Conservation (phyloP, 106 monocot species). For the Allium sativum region DNA sequence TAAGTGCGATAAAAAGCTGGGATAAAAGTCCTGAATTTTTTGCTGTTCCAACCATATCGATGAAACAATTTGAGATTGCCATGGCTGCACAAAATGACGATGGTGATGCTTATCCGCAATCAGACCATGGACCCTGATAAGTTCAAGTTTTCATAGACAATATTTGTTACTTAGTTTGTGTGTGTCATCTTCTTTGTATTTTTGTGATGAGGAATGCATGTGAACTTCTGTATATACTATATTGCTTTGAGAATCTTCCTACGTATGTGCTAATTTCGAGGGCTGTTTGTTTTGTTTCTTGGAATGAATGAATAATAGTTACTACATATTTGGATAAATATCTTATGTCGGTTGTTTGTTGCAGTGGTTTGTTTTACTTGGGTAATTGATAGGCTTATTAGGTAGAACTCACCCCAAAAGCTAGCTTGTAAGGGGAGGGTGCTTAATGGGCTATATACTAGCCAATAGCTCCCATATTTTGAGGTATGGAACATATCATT, state of each 20-base stretch:
- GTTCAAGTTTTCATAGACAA: neutral
- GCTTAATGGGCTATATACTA: too few relatives aligned
- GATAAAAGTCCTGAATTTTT: conserved; percentile 13
- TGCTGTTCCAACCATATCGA: conserved; percentile 33
- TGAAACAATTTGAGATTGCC: conserved; percentile 13
- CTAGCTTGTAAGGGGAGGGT: too few relatives aligned
- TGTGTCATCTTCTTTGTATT: neutral
- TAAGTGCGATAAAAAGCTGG: conserved; percentile 28
- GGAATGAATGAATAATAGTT: too few relatives aligned
- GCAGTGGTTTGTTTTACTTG: too few relatives aligned
- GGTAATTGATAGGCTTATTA: too few relatives aligned
- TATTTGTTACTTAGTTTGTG: neutral
- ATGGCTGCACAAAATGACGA: conserved; percentile 4
- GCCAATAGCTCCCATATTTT: too few relatives aligned
- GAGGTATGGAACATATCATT: too few relatives aligned
- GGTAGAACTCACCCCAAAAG: too few relatives aligned
- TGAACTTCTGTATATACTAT: conserved; percentile 12
- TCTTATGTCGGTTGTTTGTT: too few relatives aligned
- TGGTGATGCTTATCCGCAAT: neutral
- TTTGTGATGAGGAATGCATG: conserved; percentile 10
- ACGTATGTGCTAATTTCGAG: neutral
- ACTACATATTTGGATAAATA: too few relatives aligned
- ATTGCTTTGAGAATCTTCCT: conserved; percentile 9
- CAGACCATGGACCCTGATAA: neutral
- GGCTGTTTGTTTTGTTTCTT: too few relatives aligned